Evolutionary conservation across 2,329 filamentous ascomycete species (phyloP).

Genomic region (Calonectria pseudoreteaudii): DNA sequence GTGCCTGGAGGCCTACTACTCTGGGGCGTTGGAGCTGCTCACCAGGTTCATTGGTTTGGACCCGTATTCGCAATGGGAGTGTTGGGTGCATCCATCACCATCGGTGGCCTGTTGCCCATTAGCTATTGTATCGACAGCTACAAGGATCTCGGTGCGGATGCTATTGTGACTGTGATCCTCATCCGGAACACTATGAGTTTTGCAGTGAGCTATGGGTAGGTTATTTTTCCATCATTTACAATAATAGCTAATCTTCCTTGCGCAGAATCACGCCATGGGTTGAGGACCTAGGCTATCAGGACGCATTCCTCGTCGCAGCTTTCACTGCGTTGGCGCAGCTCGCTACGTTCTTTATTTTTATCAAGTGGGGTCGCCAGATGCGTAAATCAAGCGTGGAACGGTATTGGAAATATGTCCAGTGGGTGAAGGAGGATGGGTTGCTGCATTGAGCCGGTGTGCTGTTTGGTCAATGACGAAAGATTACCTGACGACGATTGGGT

Average conservation of each 20-base stretch:
- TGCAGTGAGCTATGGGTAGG: conserved; percentile 42
- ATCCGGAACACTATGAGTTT: conserved; percentile 51
- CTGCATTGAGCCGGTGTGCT: not conserved
- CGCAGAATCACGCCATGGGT: conserved; percentile 25
- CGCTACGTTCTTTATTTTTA: not conserved
- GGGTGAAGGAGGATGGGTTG: not conserved
- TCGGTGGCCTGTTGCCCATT: conserved; percentile 49
- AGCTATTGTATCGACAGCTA: conserved; percentile 53
- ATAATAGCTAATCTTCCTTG: not conserved
- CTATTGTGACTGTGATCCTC: conserved; percentile 52
- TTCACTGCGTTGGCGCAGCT: not conserved
- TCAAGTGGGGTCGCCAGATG: conserved; percentile 2
- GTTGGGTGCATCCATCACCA: conserved; percentile 46
- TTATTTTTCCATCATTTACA: not conserved
- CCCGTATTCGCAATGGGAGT: conserved; percentile 52
- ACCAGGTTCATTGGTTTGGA: conserved; percentile 54
- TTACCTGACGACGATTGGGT: not conserved
- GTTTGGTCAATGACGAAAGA: not conserved
- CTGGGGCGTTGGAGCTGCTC: conserved; percentile 48
- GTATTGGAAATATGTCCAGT: not conserved
- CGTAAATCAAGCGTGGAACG: not conserved
- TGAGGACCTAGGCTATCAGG: conserved; percentile 20
- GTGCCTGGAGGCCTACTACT: conserved; percentile 40
- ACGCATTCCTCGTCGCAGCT: conserved; percentile 22
- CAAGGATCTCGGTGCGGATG: conserved; percentile 51